Base-by-base conservation (phyloP, 1,284 basidiomycete species). In the Inonotus hispidus region DNA sequence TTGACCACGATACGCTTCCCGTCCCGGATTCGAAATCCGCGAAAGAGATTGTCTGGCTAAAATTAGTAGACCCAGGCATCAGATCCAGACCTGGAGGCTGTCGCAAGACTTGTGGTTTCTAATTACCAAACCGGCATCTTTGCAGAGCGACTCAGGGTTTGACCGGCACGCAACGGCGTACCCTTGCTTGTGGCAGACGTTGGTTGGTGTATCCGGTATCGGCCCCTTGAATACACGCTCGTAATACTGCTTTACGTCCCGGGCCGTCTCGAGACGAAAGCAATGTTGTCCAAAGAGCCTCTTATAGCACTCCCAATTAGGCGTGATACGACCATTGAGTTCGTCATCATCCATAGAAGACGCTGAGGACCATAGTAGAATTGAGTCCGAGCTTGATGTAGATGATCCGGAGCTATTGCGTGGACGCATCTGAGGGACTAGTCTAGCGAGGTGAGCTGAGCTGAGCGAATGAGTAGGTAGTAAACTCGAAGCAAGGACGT, bases 1-100 rank as follows among this genome's bases (percentile, higher is more conserved):
- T 90, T 90, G 63, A 87, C 74, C 58, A 90, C 74, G 27, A 90
- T 72, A 66, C 79, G 82, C 61, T 66, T 72, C 5, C 77, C 79
- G 63, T 85, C 82, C 53, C 68, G 68, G 56, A 75, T 71, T 65
- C 80, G 77, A 39, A 76, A 79, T 27, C 87, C 87, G 56, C 87
- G 79, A 71, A 89, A 90, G 37, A 90, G 74, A 66, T 85, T 83
- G 62, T 87, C 87, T 53, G 81, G 85, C 88, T 90, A 64, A 47
- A 41, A 52, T 52, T 47, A 43, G 41, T 21, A 21, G 41, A 7
- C 16, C 41, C 16, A 43, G n/a, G 13, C 53, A 14, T 21, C 7
- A 49, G 54, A 50, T 25, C 59, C 23, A 52, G 27, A 50, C 32
- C 27, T 11, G n/a, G 11, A 25, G n/a, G 23, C 19, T 52, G 25